Evolutionary conservation across 352 stramenopile species (phyloP), one percentile per base, ranked within the genome.

Genomic region (Phytopythium oedochilum): DNA sequence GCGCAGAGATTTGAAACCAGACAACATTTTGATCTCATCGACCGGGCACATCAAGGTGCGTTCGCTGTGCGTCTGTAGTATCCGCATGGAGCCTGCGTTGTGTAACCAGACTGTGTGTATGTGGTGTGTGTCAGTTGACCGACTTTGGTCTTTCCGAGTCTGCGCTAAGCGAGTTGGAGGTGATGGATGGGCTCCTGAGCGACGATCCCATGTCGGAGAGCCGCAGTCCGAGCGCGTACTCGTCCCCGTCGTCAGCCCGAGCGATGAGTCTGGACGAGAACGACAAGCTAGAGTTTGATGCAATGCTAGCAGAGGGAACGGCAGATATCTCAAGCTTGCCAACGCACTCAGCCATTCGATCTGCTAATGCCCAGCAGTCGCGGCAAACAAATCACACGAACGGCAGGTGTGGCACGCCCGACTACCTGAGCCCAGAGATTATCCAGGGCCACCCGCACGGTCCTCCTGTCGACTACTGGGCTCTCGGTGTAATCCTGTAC

Each of bases 351-450:
- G 46, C 32, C 3, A 23, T n/a, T 2, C 15, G 46, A 28, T 39
- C 28, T 18, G 40, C 18, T 52, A 58, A 32, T 59, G 44, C 2
- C 53, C 56, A 26, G 5, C 5, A 23, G 31, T 54, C 48, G 11
- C 10, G 31, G 29, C 46, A 40, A n/a, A 54, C 48, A 25, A 28
- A 75, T 39, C 76, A 91, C 14, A 92, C 77, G 11, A 83, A 83
- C 53, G 79, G 87, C 10, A 74, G 81, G 23, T 92, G 86, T 28
- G 89, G 89, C 0, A 97, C 87, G 20, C 89, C 89, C 0, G 86
- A 96, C 53, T 96, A 97, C 45, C 53, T 96, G 44, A 90, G 86
- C 31, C 89, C 89, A 10, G 89, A 97, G 70, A 94, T 97, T 63
- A 82, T 97, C 47, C 66, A 86, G 7, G 68, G 80, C 4, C 57